Percentiles rank a stretch among this genome's conserved stretches.
These are phyloP conservation scores for Pulveroboletus sp. DNA, from an alignment of 768 basidiomycete genomes.

Conservation along the genomic window DNA sequence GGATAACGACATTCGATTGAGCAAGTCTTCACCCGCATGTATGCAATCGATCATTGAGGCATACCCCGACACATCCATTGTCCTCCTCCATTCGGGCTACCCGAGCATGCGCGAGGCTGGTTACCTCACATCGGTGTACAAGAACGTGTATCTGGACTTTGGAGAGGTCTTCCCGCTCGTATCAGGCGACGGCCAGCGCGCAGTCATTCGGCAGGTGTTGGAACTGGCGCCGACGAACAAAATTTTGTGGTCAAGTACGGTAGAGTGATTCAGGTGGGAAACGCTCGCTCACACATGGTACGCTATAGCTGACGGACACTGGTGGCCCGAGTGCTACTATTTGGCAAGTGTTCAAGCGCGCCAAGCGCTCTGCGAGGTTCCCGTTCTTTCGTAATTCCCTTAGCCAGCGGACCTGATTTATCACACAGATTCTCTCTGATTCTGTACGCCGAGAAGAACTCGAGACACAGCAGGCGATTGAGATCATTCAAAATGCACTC, in stretches of 20 bases:
- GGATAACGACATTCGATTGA: slow-evolving; percentile 62
- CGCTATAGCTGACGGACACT: slow-evolving; percentile 19
- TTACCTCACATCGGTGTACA: slow-evolving; percentile 66
- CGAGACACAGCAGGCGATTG: slow-evolving; percentile 48
- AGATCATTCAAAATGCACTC: slow-evolving; percentile 50
- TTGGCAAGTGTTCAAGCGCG: slow-evolving; percentile 63
- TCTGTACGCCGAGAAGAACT: slow-evolving; percentile 47
- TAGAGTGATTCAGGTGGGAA: background rate
- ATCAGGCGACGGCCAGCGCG: slow-evolving; percentile 57
- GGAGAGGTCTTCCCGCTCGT: slow-evolving; percentile 74
- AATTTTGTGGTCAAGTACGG: slow-evolving; percentile 74
- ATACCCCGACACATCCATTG: slow-evolving; percentile 54
- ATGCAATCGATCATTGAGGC: slow-evolving; percentile 66
- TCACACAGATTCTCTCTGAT: slow-evolving; percentile 50
- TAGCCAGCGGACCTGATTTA: slow-evolving; percentile 52
- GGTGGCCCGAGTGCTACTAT: slow-evolving; percentile 78
- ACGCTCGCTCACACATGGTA: background rate
- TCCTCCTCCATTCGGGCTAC: slow-evolving; percentile 74
- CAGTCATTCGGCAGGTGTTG: slow-evolving; percentile 55
- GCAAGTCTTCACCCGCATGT: slow-evolving; percentile 55
- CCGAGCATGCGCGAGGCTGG: slow-evolving; percentile 76
- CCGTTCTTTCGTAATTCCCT: background rate
- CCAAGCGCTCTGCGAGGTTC: slow-evolving; percentile 54
- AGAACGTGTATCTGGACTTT: slow-evolving; percentile 75
- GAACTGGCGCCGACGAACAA: slow-evolving; percentile 76